A percentile compares a stretch with the other conserved stretches of the same genome.
Conservation (phyloP, 768 basidiomycete species). For the Trametes villosa region DNA sequence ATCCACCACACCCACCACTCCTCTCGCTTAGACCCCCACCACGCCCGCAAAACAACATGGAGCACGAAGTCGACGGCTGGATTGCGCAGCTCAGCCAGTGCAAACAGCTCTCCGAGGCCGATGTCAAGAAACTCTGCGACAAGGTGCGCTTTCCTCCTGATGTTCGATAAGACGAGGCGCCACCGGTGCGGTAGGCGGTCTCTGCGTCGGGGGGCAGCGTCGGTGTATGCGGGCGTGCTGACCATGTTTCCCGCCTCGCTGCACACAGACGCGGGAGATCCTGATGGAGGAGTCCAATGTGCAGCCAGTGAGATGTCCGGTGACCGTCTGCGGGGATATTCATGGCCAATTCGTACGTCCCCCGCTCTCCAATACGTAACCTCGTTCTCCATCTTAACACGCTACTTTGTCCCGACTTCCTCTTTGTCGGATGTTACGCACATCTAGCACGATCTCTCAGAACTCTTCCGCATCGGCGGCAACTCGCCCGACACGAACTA, state of each 20-base stretch:
- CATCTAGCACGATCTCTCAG: slow-evolving; percentile 94
- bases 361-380: slow-evolving; percentile 27
- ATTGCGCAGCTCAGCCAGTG: slow-evolving; percentile 96
- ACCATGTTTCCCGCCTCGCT: slow-evolving; percentile 14
- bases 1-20: slow-evolving; percentile 25
- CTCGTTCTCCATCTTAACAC: slow-evolving; percentile 17
- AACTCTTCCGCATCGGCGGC: slow-evolving; percentile 97
- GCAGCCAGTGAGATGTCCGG: slow-evolving; percentile 96
- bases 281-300: slow-evolving; percentile 99
- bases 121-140: slow-evolving; percentile 98
- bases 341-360: slow-evolving; percentile 98
- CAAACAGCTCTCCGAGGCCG: slow-evolving; percentile 93
- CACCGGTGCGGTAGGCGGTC: slow-evolving; percentile 14
- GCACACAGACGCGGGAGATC: slow-evolving; percentile 88
- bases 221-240: slow-evolving; percentile 14
- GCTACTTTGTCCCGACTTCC: slow-evolving; percentile 13
- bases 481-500: slow-evolving; percentile 99
- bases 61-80: slow-evolving; percentile 91
- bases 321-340: slow-evolving; percentile 99
- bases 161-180: slow-evolving; percentile 36
- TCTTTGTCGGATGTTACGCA: slow-evolving; percentile 4
- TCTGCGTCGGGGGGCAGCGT: slow-evolving; percentile 10
- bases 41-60: slow-evolving; percentile 40
- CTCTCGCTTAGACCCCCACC: slow-evolving; percentile 9
- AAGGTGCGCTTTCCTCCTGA: slow-evolving; percentile 67